Evolutionary conservation across 2,329 filamentous ascomycete genomes (phyloP).

Genomic region (Westerdykella ornata): DNA sequence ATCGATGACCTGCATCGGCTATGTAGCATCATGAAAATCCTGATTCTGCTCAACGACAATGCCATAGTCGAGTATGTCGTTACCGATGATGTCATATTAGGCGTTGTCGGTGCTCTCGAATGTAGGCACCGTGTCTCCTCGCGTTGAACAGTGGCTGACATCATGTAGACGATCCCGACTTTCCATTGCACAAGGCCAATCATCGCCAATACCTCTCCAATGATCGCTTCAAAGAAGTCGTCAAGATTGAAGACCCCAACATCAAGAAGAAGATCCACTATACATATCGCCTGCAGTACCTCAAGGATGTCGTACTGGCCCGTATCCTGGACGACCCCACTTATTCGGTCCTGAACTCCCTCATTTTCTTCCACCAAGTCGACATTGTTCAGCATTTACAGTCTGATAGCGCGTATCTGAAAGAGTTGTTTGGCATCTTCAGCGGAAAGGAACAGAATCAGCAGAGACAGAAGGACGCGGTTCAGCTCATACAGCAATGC

Average conservation of each 20-base stretch:
- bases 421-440: conserved; percentile 84
- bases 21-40: conserved; percentile 96
- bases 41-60: conserved; percentile 91
- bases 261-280: conserved; percentile 90
- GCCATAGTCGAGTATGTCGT: conserved; percentile 91
- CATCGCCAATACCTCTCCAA: conserved; percentile 89
- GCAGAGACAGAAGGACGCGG: conserved; percentile 82
- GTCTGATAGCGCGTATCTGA: conserved; percentile 67
- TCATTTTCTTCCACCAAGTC: conserved; percentile 99
- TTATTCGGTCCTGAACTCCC: conserved; percentile 91
- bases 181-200: conserved; percentile 94
- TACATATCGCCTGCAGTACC: conserved; percentile 90
- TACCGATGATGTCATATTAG: conserved; percentile 78
- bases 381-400: conserved; percentile 97
- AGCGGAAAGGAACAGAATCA: conserved; percentile 55
- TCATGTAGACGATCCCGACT: conserved; percentile 75
- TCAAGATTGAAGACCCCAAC: conserved; percentile 74
- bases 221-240: conserved; percentile 91
- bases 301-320: conserved; percentile 97
- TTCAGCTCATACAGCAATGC: conserved; percentile 94
- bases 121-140: conserved; percentile 44
- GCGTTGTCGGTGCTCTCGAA: conserved; percentile 90
- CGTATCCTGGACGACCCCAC: conserved; percentile 95
- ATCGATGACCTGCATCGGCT: conserved; percentile 78
- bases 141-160: conserved; percentile 26